phyloP scores from a whole-genome alignment of 2,329 filamentous ascomycete genomes.

The Aureobasidium sp. region DNA sequence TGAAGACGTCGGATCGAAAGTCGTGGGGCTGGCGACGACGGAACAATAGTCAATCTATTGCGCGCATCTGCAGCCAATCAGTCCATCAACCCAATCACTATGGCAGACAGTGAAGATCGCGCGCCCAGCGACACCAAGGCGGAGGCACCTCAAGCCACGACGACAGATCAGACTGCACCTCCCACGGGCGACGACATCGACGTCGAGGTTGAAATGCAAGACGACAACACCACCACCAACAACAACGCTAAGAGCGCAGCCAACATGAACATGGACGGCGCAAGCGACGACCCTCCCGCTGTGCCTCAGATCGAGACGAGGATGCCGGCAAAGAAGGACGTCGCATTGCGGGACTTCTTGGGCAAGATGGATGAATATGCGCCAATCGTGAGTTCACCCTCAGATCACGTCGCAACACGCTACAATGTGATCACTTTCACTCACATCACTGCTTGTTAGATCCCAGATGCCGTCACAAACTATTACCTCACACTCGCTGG shows the following conservation, averaged over 20 bases:
- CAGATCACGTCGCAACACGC: background rate
- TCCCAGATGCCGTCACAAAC: slow-evolving; percentile 92
- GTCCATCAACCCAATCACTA: slow-evolving; percentile 6
- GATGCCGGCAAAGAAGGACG: slow-evolving; percentile 78
- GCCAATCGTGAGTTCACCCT: slow-evolving; percentile 65
- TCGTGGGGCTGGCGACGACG: background rate
- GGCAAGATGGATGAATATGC: slow-evolving; percentile 98
- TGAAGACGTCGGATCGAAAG: background rate
- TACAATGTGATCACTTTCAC: background rate
- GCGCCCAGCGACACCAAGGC: background rate
- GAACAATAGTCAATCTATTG: slow-evolving; percentile 1
- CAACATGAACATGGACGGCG: slow-evolving; percentile 24
- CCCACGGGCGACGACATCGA: slow-evolving; percentile 7
- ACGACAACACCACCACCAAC: background rate
- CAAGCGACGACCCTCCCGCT: slow-evolving; percentile 22
- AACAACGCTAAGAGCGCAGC: background rate
- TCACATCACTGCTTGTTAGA: slow-evolving; percentile 43
- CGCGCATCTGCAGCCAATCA: slow-evolving; percentile 5
- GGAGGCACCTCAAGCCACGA: background rate
- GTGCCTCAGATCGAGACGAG: slow-evolving; percentile 46
- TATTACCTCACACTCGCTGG: slow-evolving; percentile 97
- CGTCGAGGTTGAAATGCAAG: background rate
- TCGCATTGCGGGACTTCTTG: slow-evolving; percentile 83
- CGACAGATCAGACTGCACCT: background rate
- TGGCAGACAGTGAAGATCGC: slow-evolving; percentile 7